These are phyloP conservation scores for Trifolium repens DNA, from an alignment of 306 rosid species.

Conservation along the genomic window DNA sequence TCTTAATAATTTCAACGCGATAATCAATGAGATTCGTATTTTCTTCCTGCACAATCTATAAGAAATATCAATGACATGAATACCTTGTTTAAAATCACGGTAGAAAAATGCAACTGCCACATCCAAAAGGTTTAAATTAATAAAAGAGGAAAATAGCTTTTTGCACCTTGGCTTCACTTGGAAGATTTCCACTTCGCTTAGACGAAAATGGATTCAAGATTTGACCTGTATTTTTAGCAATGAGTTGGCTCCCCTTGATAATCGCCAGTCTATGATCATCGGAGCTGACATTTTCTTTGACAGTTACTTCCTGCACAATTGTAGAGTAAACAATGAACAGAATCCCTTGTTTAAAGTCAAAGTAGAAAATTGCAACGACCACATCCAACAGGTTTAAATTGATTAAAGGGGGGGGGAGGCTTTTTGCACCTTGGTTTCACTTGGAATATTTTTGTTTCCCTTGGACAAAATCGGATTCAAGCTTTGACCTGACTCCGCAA, in stretches of 20 bases:
- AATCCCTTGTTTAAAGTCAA: conserved; percentile 33
- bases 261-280: conserved; percentile 42
- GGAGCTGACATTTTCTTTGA: conserved; percentile 41
- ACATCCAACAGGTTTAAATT: conserved; percentile 29
- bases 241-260: conserved; percentile 42
- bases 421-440: conserved; percentile 51
- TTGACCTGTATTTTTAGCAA: conserved; percentile 40
- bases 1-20: conserved; percentile 38
- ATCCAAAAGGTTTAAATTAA: conserved; percentile 24
- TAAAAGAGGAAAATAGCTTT: conserved; percentile 29
- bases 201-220: conserved; percentile 41
- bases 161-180: conserved; percentile 50
- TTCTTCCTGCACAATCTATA: conserved; percentile 53
- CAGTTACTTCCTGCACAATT: conserved; percentile 54
- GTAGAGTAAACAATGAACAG: conserved; percentile 32
- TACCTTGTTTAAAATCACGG: conserved; percentile 31
- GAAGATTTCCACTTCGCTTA: conserved; percentile 38
- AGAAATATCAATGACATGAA: conserved; percentile 31
- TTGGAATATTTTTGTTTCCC: conserved; percentile 40
- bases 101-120: conserved; percentile 12
- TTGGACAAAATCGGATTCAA: conserved; percentile 41
- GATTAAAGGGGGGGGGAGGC: not conserved
- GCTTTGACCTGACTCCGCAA: conserved; percentile 40
- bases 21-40: conserved; percentile 47
- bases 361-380: conserved; percentile 21